Percentiles rank a stretch among this genome's conserved stretches.
These are phyloP conservation scores for Vigna mungo DNA, from an alignment of 306 rosid species.

Conservation along the genomic window DNA sequence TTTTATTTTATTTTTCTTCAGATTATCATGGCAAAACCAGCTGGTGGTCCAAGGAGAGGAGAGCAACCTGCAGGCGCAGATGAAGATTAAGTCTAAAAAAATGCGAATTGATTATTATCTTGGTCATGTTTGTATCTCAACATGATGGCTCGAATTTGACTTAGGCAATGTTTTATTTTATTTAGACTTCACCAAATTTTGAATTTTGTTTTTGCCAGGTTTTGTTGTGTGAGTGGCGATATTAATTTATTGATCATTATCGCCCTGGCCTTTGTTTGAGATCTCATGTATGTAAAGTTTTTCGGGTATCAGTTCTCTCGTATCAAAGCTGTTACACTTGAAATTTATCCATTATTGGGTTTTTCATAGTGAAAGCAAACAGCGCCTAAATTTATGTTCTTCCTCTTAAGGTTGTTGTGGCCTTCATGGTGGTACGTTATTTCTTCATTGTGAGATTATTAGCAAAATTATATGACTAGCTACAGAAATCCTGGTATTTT, in stretches of 20 bases:
- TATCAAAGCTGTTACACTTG: background rate
- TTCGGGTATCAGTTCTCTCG: background rate
- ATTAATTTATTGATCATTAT: background rate
- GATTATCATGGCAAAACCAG: slow-evolving; percentile 96
- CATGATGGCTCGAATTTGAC: slow-evolving; percentile 38
- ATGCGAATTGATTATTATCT: background rate
- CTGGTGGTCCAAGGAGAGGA: slow-evolving; percentile 91
- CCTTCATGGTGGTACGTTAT: too few species aligned
- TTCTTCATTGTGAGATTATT: too few species aligned
- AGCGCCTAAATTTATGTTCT: too few species aligned
- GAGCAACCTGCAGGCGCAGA: slow-evolving; percentile 86
- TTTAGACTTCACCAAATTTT: slow-evolving; percentile 41
- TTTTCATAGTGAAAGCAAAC: too few species aligned
- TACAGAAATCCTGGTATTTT: too few species aligned
- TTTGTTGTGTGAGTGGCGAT: background rate
- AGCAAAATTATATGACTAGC: too few species aligned
- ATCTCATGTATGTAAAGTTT: background rate
- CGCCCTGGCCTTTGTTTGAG: background rate
- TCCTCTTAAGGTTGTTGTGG: too few species aligned
- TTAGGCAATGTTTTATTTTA: slow-evolving; percentile 43
- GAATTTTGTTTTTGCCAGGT: slow-evolving; percentile 30
- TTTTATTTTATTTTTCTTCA: slow-evolving; percentile 42
- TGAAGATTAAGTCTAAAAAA: slow-evolving; percentile 82
- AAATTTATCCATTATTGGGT: too few species aligned
- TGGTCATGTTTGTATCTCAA: slow-evolving; percentile 38